Base-by-base conservation (phyloP, 2,329 filamentous ascomycete genomes). In the Colletotrichum tropicale region DNA sequence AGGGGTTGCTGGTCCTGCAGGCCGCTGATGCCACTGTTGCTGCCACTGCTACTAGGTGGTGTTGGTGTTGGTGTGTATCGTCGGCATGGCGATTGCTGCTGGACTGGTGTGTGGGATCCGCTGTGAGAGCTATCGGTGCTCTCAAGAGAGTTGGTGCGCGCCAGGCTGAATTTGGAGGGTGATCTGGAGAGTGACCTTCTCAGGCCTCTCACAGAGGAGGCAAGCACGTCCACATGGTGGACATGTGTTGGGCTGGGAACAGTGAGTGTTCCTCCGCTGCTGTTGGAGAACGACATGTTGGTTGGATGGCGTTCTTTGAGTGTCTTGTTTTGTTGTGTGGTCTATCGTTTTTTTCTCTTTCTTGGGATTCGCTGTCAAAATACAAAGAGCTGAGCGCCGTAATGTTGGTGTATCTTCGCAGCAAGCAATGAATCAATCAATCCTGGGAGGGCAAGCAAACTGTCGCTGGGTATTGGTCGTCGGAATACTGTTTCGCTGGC, bases 111-210 rank as follows among this genome's bases (percentile, higher is more conserved):
- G 24, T 78, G 67, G 16, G 77, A 76, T 64, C 74, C 74, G 66
- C 72, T 76, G 61, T 87, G 86, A 71, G 92, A 91, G 77, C 83
- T 82, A 38, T 89, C 85, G 16, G 88, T 87, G 73, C 83, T 85
- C 77, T 88, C 58, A 10, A 62, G 86, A 1, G 89, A 90, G 60
- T 84, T 84, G 61, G 86, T 83, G 77, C 89, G 88, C 66, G 85
- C 83, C 43, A 98, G 87, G 72, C 91, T 90, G 83, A 97, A 96
- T 84, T 97, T 98, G 36, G 96, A 98, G 13, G 96, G 96, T n/a
- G 96, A 98, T 80, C 96, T 92, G 73, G 96, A 98, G 78, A 98
- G 89, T 30, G 96, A 98, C 80, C 95, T 94, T 78, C 96, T 91
- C 74, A 98, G 89, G 81, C 95, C 94, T 82, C 95, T 92, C 78